Evolutionary conservation across 805 yeast species (phyloP), one percentile per base, ranked within the genome.

Genomic region (Candida xiaguanensis): DNA sequence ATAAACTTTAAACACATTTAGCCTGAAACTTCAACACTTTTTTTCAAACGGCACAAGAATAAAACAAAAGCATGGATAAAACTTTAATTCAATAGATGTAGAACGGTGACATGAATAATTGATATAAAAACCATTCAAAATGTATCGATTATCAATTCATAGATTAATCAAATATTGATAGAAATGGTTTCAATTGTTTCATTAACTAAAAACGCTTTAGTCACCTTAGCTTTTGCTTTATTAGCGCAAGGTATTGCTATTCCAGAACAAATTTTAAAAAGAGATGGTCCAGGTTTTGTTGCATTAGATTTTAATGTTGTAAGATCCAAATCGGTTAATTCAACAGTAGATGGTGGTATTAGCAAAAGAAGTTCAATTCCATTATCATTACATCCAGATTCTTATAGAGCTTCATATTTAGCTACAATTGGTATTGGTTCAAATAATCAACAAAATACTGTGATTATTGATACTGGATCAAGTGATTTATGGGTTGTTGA

Each of bases 401-500:
- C 24, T 12, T 34, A 37, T 14, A 12, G 28, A 12, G 26, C 24
- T 9, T 26, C 28, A 11, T 42, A 34, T 19, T 29, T 27, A 13
- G 13, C 41, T 12, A 5, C n/a, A 13, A 37, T 43, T 31, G 14
- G 17, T 14, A 20, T 44, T 23, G 52, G 52, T 11, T 48, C 53
- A 23, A 37, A 46, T 26, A 34, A 33, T 5, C 49, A 47, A 36
- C 51, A 47, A 17, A 42, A 53, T 25, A 43, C 45, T 8, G 55
- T 50, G 13, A 39, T 44, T 37, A 32, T 56, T 23, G 61, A 56
- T 35, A 56, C 59, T 14, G 61, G 60, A 2, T 51, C 56, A 8
- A 48, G 59, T 5, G 61, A 56, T 31, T 50, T 55, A 23, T 56
- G 61, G 61, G 49, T 56, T 26, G 48, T 55, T 7, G 62, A 50